Evolutionary conservation across 2,329 filamentous ascomycete species (phyloP).

Genomic region (Neofusicoccum laricinum): DNA sequence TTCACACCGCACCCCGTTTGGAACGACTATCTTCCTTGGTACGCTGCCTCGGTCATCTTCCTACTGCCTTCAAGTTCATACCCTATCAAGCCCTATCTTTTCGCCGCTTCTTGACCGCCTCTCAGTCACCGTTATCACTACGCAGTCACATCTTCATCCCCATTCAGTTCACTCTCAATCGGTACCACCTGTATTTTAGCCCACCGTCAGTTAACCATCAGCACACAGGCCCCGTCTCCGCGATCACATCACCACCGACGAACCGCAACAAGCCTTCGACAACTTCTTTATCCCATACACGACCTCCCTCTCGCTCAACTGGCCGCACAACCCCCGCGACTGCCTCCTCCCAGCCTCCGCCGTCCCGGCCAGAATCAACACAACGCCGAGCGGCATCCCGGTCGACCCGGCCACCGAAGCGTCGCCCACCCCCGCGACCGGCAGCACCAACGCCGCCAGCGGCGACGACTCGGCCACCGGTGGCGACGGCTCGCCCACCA

Average conservation of each 20-base stretch:
- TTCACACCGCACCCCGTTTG: slow-evolving; percentile 70
- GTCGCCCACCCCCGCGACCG: background rate
- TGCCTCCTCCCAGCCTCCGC: slow-evolving; percentile 55
- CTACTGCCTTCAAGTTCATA: too few relatives aligned
- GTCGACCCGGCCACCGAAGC: slow-evolving; percentile 12
- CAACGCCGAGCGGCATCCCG: slow-evolving; percentile 11
- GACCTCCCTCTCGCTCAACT: slow-evolving; percentile 72
- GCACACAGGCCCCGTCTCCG: slow-evolving; percentile 63
- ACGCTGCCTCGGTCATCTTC: slow-evolving; percentile 17
- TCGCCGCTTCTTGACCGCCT: too few relatives aligned
- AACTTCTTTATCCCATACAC: slow-evolving; percentile 84
- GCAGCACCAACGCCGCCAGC: background rate
- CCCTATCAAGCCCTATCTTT: too few relatives aligned
- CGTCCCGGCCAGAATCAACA: background rate
- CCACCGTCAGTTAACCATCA: slow-evolving; percentile 8
- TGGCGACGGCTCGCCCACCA: background rate
- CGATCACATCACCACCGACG: slow-evolving; percentile 49
- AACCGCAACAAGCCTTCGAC: slow-evolving; percentile 60
- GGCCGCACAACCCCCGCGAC: slow-evolving; percentile 75
- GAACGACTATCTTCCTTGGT: slow-evolving; percentile 79
- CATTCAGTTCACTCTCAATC: too few relatives aligned
- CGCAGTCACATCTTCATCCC: too few relatives aligned
- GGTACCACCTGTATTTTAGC: too few relatives aligned
- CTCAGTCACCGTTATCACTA: too few relatives aligned
- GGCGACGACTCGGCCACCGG: background rate